Evolutionary conservation across 345 rosid genomes (phyloP), one percentile per base, ranked within the genome.

Genomic region (Salix exigua): DNA sequence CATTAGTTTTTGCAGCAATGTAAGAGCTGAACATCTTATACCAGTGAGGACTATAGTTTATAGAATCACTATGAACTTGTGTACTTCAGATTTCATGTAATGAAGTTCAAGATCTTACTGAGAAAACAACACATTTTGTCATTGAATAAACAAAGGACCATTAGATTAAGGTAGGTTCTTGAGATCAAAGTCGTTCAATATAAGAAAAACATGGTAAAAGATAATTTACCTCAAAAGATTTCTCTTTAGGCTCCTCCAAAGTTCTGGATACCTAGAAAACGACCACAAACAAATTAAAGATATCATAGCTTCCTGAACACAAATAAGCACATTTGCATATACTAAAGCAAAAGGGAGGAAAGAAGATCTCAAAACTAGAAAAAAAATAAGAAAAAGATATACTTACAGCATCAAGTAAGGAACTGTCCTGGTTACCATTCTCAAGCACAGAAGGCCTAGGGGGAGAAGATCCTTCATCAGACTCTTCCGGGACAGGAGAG

Each of bases 401-500:
- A 73, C 89, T 80, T 79, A 87, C 94, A 53, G 87, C 88, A 46
- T 91, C 89, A 77, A 82, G 86, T 0, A 77, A 78, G 25, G 87
- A 71, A n/a, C 64, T 75, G 79, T 86, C 71, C 66, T 77, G 84
- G 80, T 78, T 75, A 35, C 87, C 94, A 72, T 85, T 81, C 63
- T 88, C 97, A 66, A 66, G 85, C 21, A 66, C 72, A 46, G 95
- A 89, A 67, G 86, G 80, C 65, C 82, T 85, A 2, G 98, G 25
- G 12, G 28, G 94, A 68, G 96, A 88, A 68, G 86, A 82, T 71
- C 89, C 97, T 89, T 94, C 98, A 69, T 94, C 98, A 77, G 97
- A 83, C 70, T 91, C 97, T 85, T 92, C 98, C 0, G 97, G 93
- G 65, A 94, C 97, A 64, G 97, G 94, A 2, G 94, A 92, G 13